phyloP scores from a whole-genome alignment of 352 stramenopile genomes.

The Aphanomyces astaci region DNA sequence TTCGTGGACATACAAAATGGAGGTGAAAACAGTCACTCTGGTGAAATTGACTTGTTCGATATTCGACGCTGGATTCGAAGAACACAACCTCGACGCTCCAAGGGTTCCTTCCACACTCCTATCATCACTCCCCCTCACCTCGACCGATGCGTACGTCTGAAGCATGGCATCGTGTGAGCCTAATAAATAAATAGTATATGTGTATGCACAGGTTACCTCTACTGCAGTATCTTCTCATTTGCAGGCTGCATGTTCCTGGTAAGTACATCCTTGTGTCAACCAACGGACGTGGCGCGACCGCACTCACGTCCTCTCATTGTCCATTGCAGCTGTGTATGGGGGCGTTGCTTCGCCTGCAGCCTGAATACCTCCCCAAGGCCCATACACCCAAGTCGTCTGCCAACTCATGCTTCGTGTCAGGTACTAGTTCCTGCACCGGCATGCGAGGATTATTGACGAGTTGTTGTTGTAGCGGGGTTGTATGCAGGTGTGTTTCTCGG shows the following conservation, averaged over 20 bases:
- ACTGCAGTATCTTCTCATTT: conserved; percentile 72
- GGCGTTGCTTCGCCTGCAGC: conserved; percentile 63
- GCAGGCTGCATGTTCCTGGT: conserved; percentile 73
- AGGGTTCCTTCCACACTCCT: too few relatives aligned
- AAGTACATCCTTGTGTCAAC: too few relatives aligned
- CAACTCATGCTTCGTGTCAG: conserved; percentile 69
- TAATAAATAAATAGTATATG: too few relatives aligned
- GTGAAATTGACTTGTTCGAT: not conserved
- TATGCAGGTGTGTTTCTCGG: conserved; percentile 17
- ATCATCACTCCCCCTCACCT: not conserved
- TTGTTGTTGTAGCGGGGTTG: conserved; percentile 15
- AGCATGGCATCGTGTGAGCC: too few relatives aligned
- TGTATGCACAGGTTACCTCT: conserved; percentile 46
- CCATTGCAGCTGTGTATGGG: conserved; percentile 50
- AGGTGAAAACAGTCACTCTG: not conserved
- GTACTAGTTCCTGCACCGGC: conserved; percentile 32
- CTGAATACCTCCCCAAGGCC: conserved; percentile 55
- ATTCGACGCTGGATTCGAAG: conserved; percentile 6
- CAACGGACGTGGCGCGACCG: not conserved
- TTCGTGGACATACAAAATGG: not conserved
- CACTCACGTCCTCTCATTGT: conserved; percentile 3
- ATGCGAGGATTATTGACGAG: not conserved
- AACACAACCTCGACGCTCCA: not conserved
- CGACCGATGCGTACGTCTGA: not conserved
- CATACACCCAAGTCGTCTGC: conserved; percentile 66